These are phyloP conservation scores for Sordariomycetes sp. DNA, from an alignment of 2,329 filamentous ascomycete genomes.

Conservation along the genomic window DNA sequence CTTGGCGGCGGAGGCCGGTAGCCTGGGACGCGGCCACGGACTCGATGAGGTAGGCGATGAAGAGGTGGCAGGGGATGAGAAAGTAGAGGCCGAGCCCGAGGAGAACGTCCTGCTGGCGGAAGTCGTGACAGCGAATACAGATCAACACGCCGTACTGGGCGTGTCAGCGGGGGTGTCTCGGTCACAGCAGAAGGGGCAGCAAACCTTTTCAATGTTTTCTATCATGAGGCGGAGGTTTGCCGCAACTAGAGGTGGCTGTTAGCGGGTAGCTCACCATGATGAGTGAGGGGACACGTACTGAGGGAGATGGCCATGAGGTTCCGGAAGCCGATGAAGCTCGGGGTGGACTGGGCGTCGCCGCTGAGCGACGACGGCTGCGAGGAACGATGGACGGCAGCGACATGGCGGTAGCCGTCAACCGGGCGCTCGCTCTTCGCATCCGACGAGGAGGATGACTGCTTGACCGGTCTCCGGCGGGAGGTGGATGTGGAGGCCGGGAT, in stretches of 20 bases:
- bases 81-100: constrained; percentile 73
- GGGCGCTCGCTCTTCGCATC: not conserved
- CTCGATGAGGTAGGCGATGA: constrained; percentile 86
- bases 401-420: constrained; percentile 75
- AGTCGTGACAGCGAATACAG: constrained; percentile 83
- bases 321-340: constrained; percentile 86
- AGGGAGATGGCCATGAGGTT: constrained; percentile 94
- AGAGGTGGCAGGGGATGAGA: constrained; percentile 80
- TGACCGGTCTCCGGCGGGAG: constrained; percentile 5
- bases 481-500: not conserved
- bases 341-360: constrained; percentile 62
- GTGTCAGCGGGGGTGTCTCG: not conserved
- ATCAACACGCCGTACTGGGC: constrained; percentile 88
- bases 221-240: constrained; percentile 91
- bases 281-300: constrained; percentile 33
- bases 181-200: not conserved
- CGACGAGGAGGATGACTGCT: not conserved
- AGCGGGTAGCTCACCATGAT: not conserved
- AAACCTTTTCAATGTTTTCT: constrained; percentile 89
- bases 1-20: constrained; percentile 41
- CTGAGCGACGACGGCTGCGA: constrained; percentile 71
- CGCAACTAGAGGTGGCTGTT: constrained; percentile 47
- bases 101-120: constrained; percentile 64
- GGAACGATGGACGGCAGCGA: constrained; percentile 72
- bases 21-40: constrained; percentile 71